Percentiles rank a stretch among this genome's conserved stretches.
These are phyloP conservation scores for Haplosporangium sp. DNA, from an alignment of 371 early-diverging fungal genomes.

Conservation along the genomic window DNA sequence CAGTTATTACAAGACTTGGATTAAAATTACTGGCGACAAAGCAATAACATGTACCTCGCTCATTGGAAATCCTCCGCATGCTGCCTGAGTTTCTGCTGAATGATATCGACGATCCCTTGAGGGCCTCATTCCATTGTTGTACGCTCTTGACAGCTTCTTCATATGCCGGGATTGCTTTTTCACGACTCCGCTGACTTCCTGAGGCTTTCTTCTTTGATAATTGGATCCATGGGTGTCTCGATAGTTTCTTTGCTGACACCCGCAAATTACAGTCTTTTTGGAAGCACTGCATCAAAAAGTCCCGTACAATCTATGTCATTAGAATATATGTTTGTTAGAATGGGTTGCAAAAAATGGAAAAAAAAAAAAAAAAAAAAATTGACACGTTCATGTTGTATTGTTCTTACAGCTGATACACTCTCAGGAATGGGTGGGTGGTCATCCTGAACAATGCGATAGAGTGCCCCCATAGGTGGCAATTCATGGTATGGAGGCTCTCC, in stretches of 20 bases:
- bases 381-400: background rate
- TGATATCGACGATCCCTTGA: conserved; percentile 31
- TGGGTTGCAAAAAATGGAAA: background rate
- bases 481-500: conserved; percentile 91
- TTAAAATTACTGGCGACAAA: background rate
- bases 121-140: conserved; percentile 57
- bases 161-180: conserved; percentile 45
- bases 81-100: conserved; percentile 25
- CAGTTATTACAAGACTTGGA: background rate
- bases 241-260: conserved; percentile 76
- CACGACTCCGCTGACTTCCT: conserved; percentile 51
- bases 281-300: conserved; percentile 87
- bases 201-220: conserved; percentile 47
- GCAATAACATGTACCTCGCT: conserved; percentile 1
- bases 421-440: conserved; percentile 88
- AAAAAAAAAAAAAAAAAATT: background rate
- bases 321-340: background rate
- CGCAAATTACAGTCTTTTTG: conserved; percentile 81
- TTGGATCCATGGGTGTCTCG: conserved; percentile 81
- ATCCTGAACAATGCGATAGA: conserved; percentile 94
- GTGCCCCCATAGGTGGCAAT: conserved; percentile 85
- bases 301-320: conserved; percentile 65
- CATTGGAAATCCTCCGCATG: conserved; percentile 13
- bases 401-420: conserved; percentile 74
- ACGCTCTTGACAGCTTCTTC: conserved; percentile 56